Base-by-base conservation (phyloP, 2,329 filamentous ascomycete genomes). In the Exophiala bonariae region DNA sequence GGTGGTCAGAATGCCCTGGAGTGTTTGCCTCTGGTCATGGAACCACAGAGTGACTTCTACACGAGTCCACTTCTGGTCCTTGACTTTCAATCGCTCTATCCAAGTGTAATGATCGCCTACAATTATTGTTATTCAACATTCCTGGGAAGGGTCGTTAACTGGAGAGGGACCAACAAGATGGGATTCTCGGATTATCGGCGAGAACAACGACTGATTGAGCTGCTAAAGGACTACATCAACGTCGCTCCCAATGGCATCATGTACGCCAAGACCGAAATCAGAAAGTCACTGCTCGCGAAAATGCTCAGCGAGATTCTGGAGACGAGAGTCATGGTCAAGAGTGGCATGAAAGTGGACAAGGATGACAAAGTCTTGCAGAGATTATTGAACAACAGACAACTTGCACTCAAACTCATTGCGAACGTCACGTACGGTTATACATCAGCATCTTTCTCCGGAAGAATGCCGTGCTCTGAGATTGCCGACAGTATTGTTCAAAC, bases 121-220 rank as follows among this genome's bases (percentile, higher is more conserved):
- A 99, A 99, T 62, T 93, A 96, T 64, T 99, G 93, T 71, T 99
- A 99, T 64, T 97, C 93, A 0, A 99, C 93, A 0, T 99, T 91
- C 59, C 76, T 97, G 0, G 93, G 93, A 0, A 82, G 93, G 22
- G 83, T 96, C 31, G 81, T 83, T 20, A 82, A 83, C 58, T 96
- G 92, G 92, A 82, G 89, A n/a, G 91, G 90, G 2, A 83, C 80
- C 22, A 91, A 89, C 72, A 96, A 97, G 69, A 89, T 99, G 86
- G 93, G 93, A 0, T 96, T 97, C 63, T 83, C 83, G 20, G 86
- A 96, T 52, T 97, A 95, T 68, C 78, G 85, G 54, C 82, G 93
- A 18, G 82, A 91, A 55, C 77, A 83, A 26, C 79, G 86, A 13
- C 71, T 97, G 1, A 71, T 96, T 2, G 83, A 85, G 52, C 75